A percentile compares a stretch with the other conserved stretches of the same genome.
phyloP scores from a whole-genome alignment of 2,329 filamentous ascomycete species.

The Chalaropsis ovoidea region DNA sequence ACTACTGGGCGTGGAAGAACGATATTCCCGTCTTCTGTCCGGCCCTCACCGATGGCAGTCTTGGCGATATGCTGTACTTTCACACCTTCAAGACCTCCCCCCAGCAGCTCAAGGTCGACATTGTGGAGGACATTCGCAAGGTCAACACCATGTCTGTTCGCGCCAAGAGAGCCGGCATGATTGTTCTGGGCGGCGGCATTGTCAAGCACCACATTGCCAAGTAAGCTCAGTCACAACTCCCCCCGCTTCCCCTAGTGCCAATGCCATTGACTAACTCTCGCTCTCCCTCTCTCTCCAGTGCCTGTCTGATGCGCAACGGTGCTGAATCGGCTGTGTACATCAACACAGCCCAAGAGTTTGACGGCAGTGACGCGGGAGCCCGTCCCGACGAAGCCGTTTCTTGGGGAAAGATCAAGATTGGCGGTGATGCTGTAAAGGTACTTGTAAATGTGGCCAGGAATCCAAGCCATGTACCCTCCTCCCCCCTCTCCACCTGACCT shows the following conservation, averaged over 20 bases:
- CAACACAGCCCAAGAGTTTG: constrained; percentile 95
- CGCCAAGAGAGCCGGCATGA: constrained; percentile 84
- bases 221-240: constrained; percentile 18
- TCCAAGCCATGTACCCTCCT: neutral
- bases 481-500: neutral
- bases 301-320: constrained; percentile 93
- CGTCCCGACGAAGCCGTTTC: constrained; percentile 93
- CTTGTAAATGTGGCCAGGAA: constrained; percentile 27
- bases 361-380: constrained; percentile 91
- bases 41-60: constrained; percentile 83
- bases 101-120: constrained; percentile 70
- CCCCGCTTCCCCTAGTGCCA: too few relatives aligned
- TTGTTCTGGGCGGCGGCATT: constrained; percentile 87
- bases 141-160: constrained; percentile 88
- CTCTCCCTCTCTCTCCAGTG: constrained; percentile 32
- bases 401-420: constrained; percentile 95
- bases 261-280: too few relatives aligned
- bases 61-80: constrained; percentile 98
- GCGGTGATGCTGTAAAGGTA: constrained; percentile 82
- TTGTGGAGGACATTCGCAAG: constrained; percentile 83
- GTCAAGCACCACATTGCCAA: constrained; percentile 99
- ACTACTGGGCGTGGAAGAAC: constrained; percentile 97
- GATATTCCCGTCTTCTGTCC: constrained; percentile 95
- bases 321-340: constrained; percentile 96
- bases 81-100: constrained; percentile 90